These are phyloP conservation scores for Antitrichia curtipendula DNA, from an alignment of 225 moss, liverwort and hornwort genomes.

Conservation along the genomic window DNA sequence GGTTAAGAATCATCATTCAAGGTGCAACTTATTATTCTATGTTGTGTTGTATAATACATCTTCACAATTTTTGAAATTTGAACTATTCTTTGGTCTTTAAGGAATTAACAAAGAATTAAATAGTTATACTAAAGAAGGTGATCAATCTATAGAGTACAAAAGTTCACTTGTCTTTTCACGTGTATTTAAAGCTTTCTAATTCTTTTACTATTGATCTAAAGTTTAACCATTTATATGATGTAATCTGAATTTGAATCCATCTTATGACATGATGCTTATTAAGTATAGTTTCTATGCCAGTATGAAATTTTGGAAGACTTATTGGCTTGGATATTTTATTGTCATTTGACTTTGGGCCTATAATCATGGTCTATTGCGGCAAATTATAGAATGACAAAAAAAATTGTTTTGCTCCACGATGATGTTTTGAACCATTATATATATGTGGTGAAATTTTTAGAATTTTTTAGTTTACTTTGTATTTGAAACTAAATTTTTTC, in stretches of 20 bases:
- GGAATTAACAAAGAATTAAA: background rate
- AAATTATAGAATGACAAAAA: rapidly evolving
- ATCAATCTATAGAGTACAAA: background rate
- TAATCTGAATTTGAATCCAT: background rate
- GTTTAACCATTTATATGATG: background rate
- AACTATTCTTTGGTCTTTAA: background rate
- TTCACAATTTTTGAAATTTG: background rate
- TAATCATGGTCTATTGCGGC: rapidly evolving
- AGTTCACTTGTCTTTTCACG: background rate
- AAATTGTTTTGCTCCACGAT: background rate
- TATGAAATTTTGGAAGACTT: background rate
- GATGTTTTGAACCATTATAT: background rate
- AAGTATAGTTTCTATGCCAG: background rate
- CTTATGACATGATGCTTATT: background rate
- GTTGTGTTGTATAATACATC: background rate
- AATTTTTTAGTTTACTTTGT: background rate
- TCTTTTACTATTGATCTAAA: background rate
- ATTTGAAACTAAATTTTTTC: background rate
- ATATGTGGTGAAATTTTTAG: background rate
- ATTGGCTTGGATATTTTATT: background rate
- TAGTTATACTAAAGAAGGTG: background rate
- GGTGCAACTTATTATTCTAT: background rate
- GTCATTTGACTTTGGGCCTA: background rate
- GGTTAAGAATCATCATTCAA: background rate
- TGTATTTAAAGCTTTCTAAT: background rate